A percentile compares a stretch with the other conserved stretches of the same genome.
These are phyloP conservation scores for Fusarium camptoceras DNA, from an alignment of 2,329 filamentous ascomycete species.

Conservation along the genomic window DNA sequence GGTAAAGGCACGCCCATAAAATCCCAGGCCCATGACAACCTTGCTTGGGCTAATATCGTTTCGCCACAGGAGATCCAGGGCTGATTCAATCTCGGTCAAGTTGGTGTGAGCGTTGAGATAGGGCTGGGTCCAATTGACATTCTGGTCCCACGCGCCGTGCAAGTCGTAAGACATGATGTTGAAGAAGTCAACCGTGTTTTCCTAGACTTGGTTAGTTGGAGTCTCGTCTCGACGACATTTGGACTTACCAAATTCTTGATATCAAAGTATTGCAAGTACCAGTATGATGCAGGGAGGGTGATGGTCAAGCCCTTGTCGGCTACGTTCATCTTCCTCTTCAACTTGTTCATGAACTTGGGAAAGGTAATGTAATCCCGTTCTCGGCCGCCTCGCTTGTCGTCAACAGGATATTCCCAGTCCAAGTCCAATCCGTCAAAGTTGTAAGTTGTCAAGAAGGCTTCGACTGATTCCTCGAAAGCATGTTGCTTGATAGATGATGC, in stretches of 20 bases:
- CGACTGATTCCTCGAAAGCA: slow-evolving; percentile 1
- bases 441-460: slow-evolving; percentile 33
- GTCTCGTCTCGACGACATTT: no score
- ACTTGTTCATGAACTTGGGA: background rate
- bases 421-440: slow-evolving; percentile 46
- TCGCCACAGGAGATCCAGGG: slow-evolving; percentile 61
- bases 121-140: slow-evolving; percentile 40
- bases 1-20: slow-evolving; percentile 53
- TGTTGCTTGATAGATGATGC: background rate
- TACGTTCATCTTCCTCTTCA: no score
- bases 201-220: no score
- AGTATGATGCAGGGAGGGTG: slow-evolving; percentile 16
- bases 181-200: slow-evolving; percentile 22
- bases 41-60: slow-evolving; percentile 55
- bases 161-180: slow-evolving; percentile 54
- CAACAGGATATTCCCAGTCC: slow-evolving; percentile 48
- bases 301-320: slow-evolving; percentile 9
- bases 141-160: slow-evolving; percentile 54
- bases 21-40: slow-evolving; percentile 55
- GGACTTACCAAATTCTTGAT: no score
- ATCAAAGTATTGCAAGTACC: slow-evolving; percentile 22
- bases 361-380: background rate
- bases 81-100: slow-evolving; percentile 57
- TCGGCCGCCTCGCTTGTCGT: slow-evolving; percentile 49
- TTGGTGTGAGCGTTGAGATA: slow-evolving; percentile 58